phyloP scores from a whole-genome alignment of 345 rosid genomes.

The Eucalyptus marginata region DNA sequence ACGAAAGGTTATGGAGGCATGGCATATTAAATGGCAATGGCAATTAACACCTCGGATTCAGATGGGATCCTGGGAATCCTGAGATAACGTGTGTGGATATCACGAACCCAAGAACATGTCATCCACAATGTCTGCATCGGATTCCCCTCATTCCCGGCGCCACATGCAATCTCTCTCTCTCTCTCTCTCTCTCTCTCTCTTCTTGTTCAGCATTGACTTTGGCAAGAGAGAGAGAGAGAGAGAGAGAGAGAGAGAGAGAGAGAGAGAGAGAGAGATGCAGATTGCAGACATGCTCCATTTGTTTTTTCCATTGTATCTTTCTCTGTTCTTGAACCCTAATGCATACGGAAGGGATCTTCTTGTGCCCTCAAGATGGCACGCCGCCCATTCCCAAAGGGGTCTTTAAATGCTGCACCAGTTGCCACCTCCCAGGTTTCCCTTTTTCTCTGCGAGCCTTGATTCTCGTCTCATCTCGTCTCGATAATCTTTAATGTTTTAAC shows the following conservation, averaged over 20 bases:
- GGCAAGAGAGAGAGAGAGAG: not conserved
- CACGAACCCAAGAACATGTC: not conserved
- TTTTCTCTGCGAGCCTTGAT: not conserved
- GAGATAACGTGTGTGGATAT: not conserved
- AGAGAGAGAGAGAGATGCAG: not conserved
- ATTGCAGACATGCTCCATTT: not conserved
- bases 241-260: not conserved
- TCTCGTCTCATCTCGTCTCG: not conserved
- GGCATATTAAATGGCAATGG: not conserved
- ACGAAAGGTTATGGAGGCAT: not conserved
- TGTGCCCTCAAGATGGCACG: not conserved
- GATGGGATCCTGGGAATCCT: not conserved
- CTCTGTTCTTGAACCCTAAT: not conserved
- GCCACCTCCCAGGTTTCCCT: not conserved
- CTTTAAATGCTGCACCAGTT: not conserved
- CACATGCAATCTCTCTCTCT: not conserved
- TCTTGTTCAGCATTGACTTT: no score
- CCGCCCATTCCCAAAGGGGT: not conserved
- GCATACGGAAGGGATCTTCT: not conserved
- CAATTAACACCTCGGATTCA: not conserved
- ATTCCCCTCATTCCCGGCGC: not conserved
- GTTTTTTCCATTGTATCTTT: not conserved
- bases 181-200: not conserved
- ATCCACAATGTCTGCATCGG: not conserved
- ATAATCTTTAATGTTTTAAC: not conserved